Percentiles rank a stretch among this genome's conserved stretches.
phyloP scores from a whole-genome alignment of 176 grass and related monocot species.

The Typha latifolia region DNA sequence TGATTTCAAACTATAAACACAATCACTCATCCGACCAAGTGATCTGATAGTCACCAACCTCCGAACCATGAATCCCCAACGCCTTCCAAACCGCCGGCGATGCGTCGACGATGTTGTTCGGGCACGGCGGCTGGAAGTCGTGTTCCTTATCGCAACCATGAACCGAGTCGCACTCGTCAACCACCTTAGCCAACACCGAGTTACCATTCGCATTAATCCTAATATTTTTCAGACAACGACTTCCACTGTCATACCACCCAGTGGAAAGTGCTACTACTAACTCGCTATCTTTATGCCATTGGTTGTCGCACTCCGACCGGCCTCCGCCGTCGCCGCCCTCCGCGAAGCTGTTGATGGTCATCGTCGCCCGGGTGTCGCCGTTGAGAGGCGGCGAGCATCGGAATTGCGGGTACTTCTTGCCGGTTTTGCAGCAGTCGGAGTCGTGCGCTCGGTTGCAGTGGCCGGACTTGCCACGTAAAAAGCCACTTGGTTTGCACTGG shows the following conservation, averaged over 20 bases:
- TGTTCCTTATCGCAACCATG: conserved; percentile 30
- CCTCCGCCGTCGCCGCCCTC: conserved; percentile 20
- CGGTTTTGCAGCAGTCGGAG: conserved; percentile 13
- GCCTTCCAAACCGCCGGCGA: conserved; percentile 30
- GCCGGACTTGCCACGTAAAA: conserved; percentile 1
- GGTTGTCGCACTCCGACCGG: conserved; percentile 14
- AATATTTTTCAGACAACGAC: conserved; percentile 23
- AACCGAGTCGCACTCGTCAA: conserved; percentile 38
- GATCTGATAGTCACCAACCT: neutral
- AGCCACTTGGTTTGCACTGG: neutral
- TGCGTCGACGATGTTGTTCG: conserved; percentile 14
- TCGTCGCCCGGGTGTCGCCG: neutral
- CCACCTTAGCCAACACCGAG: conserved; percentile 33
- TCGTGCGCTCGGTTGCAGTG: conserved; percentile 5
- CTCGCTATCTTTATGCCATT: conserved; percentile 1
- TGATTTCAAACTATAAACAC: too few relatives aligned
- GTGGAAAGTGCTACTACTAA: conserved; percentile 29
- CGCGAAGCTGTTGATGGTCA: conserved; percentile 23
- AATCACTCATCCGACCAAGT: conserved; percentile 25
- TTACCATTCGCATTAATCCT: conserved; percentile 17
- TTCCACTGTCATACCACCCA: conserved; percentile 21
- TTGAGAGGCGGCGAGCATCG: conserved; percentile 25
- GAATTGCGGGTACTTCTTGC: conserved; percentile 23
- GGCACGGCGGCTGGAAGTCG: conserved; percentile 18
- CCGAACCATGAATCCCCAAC: conserved; percentile 7